A percentile compares a stretch with the other conserved stretches of the same genome.
Evolutionary conservation across 1,284 basidiomycete genomes (phyloP).

Genomic region (Fomitopsis betulina): DNA sequence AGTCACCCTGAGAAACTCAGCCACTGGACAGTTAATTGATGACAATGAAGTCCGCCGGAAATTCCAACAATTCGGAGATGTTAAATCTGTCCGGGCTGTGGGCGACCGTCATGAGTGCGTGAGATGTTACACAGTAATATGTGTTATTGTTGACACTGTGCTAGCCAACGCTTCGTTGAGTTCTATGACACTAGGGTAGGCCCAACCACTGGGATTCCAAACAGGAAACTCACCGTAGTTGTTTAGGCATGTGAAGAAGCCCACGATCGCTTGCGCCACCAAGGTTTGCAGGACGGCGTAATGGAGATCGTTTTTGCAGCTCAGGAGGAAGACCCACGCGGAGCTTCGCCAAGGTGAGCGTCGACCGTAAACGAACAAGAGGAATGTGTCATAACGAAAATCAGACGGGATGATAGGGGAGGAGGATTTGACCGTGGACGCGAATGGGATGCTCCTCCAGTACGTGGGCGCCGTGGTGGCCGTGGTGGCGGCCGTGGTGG

Average conservation of each 20-base stretch:
- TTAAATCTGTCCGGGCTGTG: slow-evolving; percentile 72
- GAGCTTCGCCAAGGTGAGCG: slow-evolving; percentile 19
- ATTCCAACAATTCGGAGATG: slow-evolving; percentile 86
- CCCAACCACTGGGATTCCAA: neutral
- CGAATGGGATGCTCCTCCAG: slow-evolving; percentile 42
- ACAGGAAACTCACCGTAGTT: neutral
- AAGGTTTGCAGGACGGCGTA: slow-evolving; percentile 78
- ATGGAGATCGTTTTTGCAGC: slow-evolving; percentile 90
- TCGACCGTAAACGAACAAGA: neutral
- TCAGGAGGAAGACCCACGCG: slow-evolving; percentile 52
- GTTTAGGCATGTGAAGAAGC: slow-evolving; percentile 71
- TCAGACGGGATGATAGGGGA: slow-evolving; percentile 21
- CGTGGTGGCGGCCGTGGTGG: slow-evolving; percentile 31
- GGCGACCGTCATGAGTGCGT: slow-evolving; percentile 70
- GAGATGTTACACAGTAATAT: neutral
- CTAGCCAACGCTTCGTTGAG: slow-evolving; percentile 81
- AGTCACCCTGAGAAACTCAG: slow-evolving; percentile 70
- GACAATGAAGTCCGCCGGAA: slow-evolving; percentile 81
- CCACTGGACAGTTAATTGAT: slow-evolving; percentile 63
- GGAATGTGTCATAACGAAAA: neutral
- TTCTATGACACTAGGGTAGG: slow-evolving; percentile 83
- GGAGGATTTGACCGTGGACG: slow-evolving; percentile 34
- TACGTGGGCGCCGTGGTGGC: slow-evolving; percentile 31
- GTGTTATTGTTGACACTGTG: neutral
- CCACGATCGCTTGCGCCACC: slow-evolving; percentile 74